Conservation (phyloP, 2,329 filamentous ascomycete species). For the Fusarium humuli region DNA sequence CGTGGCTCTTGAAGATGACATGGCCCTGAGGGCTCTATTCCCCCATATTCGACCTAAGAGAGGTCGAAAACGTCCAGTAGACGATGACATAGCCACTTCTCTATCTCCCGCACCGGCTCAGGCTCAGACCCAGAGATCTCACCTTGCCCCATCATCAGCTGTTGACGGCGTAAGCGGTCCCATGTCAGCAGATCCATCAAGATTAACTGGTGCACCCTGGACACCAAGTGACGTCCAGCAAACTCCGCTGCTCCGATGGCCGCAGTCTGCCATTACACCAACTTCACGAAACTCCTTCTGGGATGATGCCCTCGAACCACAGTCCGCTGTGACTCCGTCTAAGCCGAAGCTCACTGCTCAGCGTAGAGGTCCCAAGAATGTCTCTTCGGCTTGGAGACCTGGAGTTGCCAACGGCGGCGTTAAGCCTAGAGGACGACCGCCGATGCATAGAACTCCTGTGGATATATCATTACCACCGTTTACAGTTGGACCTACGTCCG, state of each 20-base stretch:
- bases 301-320: conserved; percentile 71
- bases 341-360: conserved; percentile 59
- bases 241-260: conserved; percentile 76
- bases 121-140: conserved; percentile 72
- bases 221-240: conserved; percentile 55
- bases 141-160: conserved; percentile 65
- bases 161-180: conserved; percentile 60
- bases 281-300: conserved; percentile 65
- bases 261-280: conserved; percentile 82
- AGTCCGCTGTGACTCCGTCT: conserved; percentile 78
- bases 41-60: conserved; percentile 77
- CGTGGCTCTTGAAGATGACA: conserved; percentile 86
- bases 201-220: conserved; percentile 53
- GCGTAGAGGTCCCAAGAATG: conserved; percentile 82
- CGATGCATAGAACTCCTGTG: conserved; percentile 70
- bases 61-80: conserved; percentile 72
- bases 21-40: conserved; percentile 84
- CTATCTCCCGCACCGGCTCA: conserved; percentile 42
- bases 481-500: conserved; percentile 17
- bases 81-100: conserved; percentile 64
- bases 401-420: conserved; percentile 70
- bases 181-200: conserved; percentile 61
- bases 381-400: conserved; percentile 90
- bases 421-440: conserved; percentile 83
- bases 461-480: conserved; percentile 59